These are phyloP conservation scores for Sarocladiaceae sp. DNA, from an alignment of 2,329 filamentous ascomycete species.

Conservation along the genomic window DNA sequence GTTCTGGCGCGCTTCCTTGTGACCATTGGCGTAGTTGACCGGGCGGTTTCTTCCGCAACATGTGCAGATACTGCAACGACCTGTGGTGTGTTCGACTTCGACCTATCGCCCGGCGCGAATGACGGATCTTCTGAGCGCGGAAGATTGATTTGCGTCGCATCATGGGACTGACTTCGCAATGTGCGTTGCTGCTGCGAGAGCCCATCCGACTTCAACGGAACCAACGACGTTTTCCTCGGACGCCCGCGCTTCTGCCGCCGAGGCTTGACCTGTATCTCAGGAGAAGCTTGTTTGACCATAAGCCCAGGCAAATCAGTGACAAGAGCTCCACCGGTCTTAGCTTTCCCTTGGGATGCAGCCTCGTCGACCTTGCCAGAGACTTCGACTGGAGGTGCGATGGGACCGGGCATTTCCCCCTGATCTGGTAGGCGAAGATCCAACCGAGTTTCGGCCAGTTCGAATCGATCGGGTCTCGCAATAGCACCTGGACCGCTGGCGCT, in stretches of 20 bases:
- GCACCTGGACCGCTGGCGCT: constrained; percentile 10
- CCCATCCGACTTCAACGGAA: too few species aligned
- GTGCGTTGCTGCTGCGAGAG: too few species aligned
- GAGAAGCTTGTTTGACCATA: too few species aligned
- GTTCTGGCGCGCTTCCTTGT: neutral
- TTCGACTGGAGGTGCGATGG: too few species aligned
- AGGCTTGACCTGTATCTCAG: too few species aligned
- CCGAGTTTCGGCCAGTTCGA: neutral
- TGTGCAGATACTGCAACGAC: constrained; percentile 45
- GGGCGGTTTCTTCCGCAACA: constrained; percentile 15
- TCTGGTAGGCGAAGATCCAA: neutral
- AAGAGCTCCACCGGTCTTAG: too few species aligned
- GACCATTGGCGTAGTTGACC: neutral
- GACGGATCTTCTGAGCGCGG: constrained; percentile 19
- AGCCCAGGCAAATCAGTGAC: too few species aligned
- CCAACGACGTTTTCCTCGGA: too few species aligned
- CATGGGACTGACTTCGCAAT: constrained; percentile 1
- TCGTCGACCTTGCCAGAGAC: too few species aligned
- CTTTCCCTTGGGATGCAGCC: too few species aligned
- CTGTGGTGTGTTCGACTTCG: constrained; percentile 43
- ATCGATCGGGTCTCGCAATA: neutral
- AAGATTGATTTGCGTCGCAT: neutral
- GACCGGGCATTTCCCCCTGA: neutral
- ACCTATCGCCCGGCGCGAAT: constrained; percentile 38
- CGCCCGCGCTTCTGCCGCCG: too few species aligned